Percentiles rank a stretch among this genome's conserved stretches.
phyloP scores from a whole-genome alignment of 2,329 filamentous ascomycete genomes.

The Dothideomycetes sp. region DNA sequence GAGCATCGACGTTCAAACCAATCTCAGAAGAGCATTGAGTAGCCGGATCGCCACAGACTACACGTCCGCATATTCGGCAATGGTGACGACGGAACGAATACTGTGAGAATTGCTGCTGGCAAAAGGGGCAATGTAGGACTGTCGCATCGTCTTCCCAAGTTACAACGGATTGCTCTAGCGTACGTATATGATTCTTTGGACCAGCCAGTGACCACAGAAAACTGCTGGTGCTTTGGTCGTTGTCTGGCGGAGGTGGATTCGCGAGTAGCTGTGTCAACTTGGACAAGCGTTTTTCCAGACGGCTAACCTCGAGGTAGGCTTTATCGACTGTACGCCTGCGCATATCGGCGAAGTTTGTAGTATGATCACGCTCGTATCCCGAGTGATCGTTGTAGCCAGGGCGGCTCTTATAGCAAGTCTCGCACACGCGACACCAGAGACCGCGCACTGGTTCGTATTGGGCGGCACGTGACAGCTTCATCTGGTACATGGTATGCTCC shows the following conservation, averaged over 20 bases:
- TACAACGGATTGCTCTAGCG: slow-evolving; percentile 83
- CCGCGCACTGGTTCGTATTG: slow-evolving; percentile 83
- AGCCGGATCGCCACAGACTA: slow-evolving; percentile 80
- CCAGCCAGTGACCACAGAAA: slow-evolving; percentile 49
- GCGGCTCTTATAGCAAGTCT: slow-evolving; percentile 97
- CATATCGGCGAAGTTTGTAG: slow-evolving; percentile 57
- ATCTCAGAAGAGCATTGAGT: slow-evolving; percentile 82
- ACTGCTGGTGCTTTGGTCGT: slow-evolving; percentile 39
- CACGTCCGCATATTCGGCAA: slow-evolving; percentile 83
- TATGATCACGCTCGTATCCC: slow-evolving; percentile 63
- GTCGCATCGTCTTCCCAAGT: slow-evolving; percentile 87
- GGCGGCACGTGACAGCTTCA: slow-evolving; percentile 87
- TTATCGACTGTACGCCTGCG: slow-evolving; percentile 73
- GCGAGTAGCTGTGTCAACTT: slow-evolving; percentile 79
- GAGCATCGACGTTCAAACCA: slow-evolving; percentile 62
- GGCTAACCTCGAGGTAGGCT: slow-evolving; percentile 75
- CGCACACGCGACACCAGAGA: slow-evolving; percentile 89
- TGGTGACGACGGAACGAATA: slow-evolving; percentile 93
- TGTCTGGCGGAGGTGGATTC: slow-evolving; percentile 57
- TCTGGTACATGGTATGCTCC: slow-evolving; percentile 98
- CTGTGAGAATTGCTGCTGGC: slow-evolving; percentile 86
- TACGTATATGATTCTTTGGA: slow-evolving; percentile 57
- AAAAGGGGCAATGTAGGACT: slow-evolving; percentile 80
- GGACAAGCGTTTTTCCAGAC: slow-evolving; percentile 84
- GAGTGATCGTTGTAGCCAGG: slow-evolving; percentile 77